phyloP scores from a whole-genome alignment of 306 rosid species.

The Psophocarpus tetragonolobus region DNA sequence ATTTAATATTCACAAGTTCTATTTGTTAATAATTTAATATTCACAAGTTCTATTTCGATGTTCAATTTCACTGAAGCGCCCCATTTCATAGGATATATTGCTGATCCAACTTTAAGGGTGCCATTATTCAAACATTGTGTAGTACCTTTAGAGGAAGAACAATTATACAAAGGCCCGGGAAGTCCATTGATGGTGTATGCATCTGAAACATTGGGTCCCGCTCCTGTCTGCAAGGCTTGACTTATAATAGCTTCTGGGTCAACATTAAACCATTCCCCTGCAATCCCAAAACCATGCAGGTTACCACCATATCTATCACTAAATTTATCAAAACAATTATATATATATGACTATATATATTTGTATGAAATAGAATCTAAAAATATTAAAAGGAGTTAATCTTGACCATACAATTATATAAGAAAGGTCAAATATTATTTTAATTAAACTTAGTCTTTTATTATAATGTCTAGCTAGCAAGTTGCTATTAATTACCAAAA shows the following conservation, averaged over 20 bases:
- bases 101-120: background rate
- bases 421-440: background rate
- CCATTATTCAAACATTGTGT: background rate
- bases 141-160: constrained; percentile 76
- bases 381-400: background rate
- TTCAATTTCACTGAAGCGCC: background rate
- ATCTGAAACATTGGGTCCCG: constrained; percentile 85
- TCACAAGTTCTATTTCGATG: background rate
- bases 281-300: constrained; percentile 14
- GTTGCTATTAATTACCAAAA: constrained; percentile 72
- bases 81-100: background rate
- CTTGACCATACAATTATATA: background rate
- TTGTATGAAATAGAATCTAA: background rate
- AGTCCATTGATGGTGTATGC: constrained; percentile 83
- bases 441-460: background rate
- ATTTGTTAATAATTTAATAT: no score
- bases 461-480: background rate
- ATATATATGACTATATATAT: background rate
- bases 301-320: constrained; percentile 4
- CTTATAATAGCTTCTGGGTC: constrained; percentile 74
- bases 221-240: constrained; percentile 82
- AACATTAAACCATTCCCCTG: constrained; percentile 92
- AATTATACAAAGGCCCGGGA: constrained; percentile 77
- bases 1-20: background rate
- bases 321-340: background rate